Base-by-base conservation (phyloP, 345 rosid genomes). In the Gossypium turneri region DNA sequence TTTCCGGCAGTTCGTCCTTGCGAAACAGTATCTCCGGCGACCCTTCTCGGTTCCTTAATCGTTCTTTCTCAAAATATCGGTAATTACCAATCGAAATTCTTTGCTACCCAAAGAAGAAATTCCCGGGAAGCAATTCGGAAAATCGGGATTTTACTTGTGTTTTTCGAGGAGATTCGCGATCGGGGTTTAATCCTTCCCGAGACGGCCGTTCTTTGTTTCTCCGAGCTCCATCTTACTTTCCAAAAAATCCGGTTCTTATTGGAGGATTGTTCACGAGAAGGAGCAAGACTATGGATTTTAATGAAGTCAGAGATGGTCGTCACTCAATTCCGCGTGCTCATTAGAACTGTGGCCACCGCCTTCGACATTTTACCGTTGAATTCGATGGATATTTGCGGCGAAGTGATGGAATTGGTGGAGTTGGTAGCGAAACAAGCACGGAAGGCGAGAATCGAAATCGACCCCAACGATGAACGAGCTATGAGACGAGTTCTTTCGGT, bases 1-100 rank as follows among this genome's bases (percentile, higher is more conserved):
- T 87, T 80, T 64, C 97, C 95, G 78, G 92, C 97, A 0, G 95
- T 94, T 17, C 89, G 80, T 20, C 98, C 98, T 27, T 90, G 90
- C 72, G 86, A 84, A 50, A 76, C 81, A 16, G 74, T 89, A 70
- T 84, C 92, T 41, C 83, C 83, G 70, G 75, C 59, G 12, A 90
- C 90, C 19, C 91, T 91, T 53, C 76, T 91, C 45, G 67, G 55
- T 58, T 91, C 98, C 7, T 82, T 94, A 9, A 81, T 84, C 52
- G 52, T 56, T 25, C 88, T 90, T 22, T 81, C 87, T 12, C 84
- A 67, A 60, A 79, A 60, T 43, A 85, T 94, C 63, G 79, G 84
- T 82, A 70, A 53, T 22, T 83, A 74, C 82, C 84, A 81, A 17
- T 50, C 86, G 0, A 81, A 77, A 27, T 83, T 67, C 75, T 91